A percentile compares a stretch with the other conserved stretches of the same genome.
Evolutionary conservation across 768 basidiomycete genomes (phyloP).

Genomic region (Sutorius australiensis): DNA sequence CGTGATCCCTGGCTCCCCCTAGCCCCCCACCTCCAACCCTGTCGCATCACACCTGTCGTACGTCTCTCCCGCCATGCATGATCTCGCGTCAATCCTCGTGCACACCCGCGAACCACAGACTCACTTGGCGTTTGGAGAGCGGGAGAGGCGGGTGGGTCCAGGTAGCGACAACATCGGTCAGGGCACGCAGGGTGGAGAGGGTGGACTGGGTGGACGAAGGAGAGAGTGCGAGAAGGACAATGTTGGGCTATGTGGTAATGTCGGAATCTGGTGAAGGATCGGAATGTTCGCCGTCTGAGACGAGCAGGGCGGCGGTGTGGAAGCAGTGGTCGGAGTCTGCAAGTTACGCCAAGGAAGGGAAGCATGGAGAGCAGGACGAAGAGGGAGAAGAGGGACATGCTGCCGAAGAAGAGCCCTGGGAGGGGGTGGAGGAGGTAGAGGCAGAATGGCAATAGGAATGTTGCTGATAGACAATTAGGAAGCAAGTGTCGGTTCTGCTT

Average conservation of each 20-base stretch:
- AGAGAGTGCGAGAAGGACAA: no score
- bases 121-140: conserved; percentile 29
- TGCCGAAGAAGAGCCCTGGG: conserved; percentile 8
- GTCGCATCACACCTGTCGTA: conserved; percentile 13
- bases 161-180: no score
- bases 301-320: conserved; percentile 26
- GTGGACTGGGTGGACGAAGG: no score
- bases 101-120: conserved; percentile 43
- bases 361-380: background rate
- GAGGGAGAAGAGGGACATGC: conserved; percentile 8
- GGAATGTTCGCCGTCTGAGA: conserved; percentile 28
- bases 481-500: no score
- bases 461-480: no score
- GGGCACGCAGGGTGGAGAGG: no score
- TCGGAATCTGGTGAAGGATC: conserved; percentile 13
- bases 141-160: no score
- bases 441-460: no score
- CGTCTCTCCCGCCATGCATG: conserved; percentile 17
- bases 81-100: conserved; percentile 31
- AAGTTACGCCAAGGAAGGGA: background rate
- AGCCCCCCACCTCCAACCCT: background rate
- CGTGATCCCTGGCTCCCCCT: background rate
- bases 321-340: conserved; percentile 13
- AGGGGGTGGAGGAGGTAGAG: no score
- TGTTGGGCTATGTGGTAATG: conserved; percentile 10